Evolutionary conservation across 2,329 filamentous ascomycete species (phyloP), one percentile per base, ranked within the genome.

Genomic region (Aureobasidium uvarum): DNA sequence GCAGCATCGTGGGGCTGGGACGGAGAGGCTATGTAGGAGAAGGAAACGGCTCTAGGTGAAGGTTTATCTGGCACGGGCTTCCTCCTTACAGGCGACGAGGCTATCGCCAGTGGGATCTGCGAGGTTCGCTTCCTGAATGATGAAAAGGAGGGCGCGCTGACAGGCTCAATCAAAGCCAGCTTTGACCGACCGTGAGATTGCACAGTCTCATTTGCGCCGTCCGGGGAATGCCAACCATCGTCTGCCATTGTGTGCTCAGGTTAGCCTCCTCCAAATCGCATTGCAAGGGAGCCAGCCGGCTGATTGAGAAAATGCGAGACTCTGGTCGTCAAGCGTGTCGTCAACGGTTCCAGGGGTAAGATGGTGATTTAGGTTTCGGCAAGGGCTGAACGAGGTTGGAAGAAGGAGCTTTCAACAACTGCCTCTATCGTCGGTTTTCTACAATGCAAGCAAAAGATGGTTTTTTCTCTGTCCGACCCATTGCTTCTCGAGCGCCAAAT

Each of bases 51-150:
- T 64, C 81, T 74, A 68, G 82, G 79, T 60, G 81, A 80, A 68
- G 78, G 77, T 75, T 79, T 79, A 67, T 77, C 75, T 67, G 83
- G 84, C 68, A 86, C 74, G 70, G 84, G 83, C 73, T 85, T 85
- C 70, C 83, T 79, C 70, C 80, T 80, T 66, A 84, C 77, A 64
- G 78, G 77, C 67, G 79, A 77, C 46, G 78, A 73, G 25, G 43
- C 25, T 66, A 74, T 72, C 41, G 58, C 28, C n/a, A 62, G 20
- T 66, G 78, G 74, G 67, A 78, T 77, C 69, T 77, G 76, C 48
- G 76, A 76, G 46, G 77, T 72, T 68, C 78, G 76, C 39, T 77
- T 75, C 60, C 76, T 77, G 71, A 80, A 80, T 67, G 76, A 73
- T 65, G 77, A 76, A 71, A 80, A 80, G 52, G 78, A 78, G 67